phyloP scores from a whole-genome alignment of 2,329 filamentous ascomycete species.

The Xylariomycetidae sp. region DNA sequence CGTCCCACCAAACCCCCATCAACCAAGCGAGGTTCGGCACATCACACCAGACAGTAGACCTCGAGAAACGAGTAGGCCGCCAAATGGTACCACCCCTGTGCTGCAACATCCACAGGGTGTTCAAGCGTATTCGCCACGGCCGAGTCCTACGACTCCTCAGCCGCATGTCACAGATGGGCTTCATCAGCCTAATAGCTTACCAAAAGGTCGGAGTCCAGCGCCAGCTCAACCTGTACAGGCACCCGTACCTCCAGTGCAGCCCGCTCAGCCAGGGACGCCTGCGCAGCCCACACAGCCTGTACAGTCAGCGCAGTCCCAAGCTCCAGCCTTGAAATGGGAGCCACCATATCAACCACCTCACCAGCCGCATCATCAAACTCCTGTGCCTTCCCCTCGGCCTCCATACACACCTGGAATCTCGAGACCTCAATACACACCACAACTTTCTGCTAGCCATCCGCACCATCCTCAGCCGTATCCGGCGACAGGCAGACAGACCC shows the following conservation, averaged over 20 bases:
- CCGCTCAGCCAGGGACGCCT: too few relatives aligned
- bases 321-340: slow-evolving; percentile 36
- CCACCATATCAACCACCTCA: slow-evolving; percentile 33
- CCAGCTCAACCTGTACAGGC: too few relatives aligned
- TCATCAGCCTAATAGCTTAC: slow-evolving; percentile 28
- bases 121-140: slow-evolving; percentile 23
- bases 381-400: slow-evolving; percentile 24
- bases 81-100: slow-evolving; percentile 25
- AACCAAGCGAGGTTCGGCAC: slow-evolving; percentile 19
- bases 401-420: too few relatives aligned
- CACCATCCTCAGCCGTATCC: slow-evolving; percentile 21
- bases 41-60: slow-evolving; percentile 18
- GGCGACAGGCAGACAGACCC: slow-evolving; percentile 15
- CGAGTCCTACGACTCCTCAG: slow-evolving; percentile 21
- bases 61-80: slow-evolving; percentile 14
- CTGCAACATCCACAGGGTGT: slow-evolving; percentile 35
- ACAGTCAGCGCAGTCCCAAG: slow-evolving; percentile 22
- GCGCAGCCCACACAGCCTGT: too few relatives aligned
- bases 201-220: slow-evolving; percentile 27
- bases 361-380: slow-evolving; percentile 17
- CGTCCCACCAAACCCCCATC: slow-evolving; percentile 12
- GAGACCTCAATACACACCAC: too few relatives aligned
- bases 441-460: slow-evolving; percentile 14
- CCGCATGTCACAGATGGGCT: slow-evolving; percentile 24
- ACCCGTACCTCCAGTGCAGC: too few relatives aligned